Evolutionary conservation across 2,329 filamentous ascomycete species (phyloP).

Genomic region (Graphiopsis chlorocephala): DNA sequence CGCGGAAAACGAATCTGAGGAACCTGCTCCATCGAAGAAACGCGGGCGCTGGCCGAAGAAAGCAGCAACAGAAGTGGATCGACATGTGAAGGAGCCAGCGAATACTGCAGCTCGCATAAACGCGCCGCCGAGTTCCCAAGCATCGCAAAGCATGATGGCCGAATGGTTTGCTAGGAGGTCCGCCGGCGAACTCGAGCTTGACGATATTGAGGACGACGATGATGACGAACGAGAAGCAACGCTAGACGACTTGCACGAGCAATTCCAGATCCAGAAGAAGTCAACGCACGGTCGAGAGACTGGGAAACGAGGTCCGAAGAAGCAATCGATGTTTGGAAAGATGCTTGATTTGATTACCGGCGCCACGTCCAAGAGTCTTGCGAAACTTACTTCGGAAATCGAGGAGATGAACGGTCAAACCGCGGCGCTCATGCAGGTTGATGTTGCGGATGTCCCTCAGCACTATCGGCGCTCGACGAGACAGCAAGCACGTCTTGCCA

Average conservation of each 20-base stretch:
- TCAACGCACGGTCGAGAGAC: not conserved
- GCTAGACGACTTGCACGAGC: not conserved
- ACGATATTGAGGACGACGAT: not conserved
- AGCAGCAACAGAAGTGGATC: not conserved
- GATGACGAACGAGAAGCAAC: not conserved
- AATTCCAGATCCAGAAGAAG: not conserved
- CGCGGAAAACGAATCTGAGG: not conserved
- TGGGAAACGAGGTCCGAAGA: not conserved
- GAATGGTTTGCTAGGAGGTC: slow-evolving; percentile 13
- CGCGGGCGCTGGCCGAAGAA: slow-evolving; percentile 13
- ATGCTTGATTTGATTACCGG: not conserved
- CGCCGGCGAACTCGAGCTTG: slow-evolving; percentile 18
- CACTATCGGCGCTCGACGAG: not conserved
- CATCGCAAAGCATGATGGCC: slow-evolving; percentile 12
- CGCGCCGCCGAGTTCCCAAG: not conserved
- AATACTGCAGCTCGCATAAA: not conserved
- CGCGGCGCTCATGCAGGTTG: slow-evolving; percentile 4
- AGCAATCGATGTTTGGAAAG: not conserved
- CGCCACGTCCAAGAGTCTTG: not conserved
- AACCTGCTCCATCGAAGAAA: not conserved
- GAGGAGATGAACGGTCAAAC: slow-evolving; percentile 7
- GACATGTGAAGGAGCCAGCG: not conserved
- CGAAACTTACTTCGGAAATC: slow-evolving; percentile 3
- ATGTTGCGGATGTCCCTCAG: slow-evolving; percentile 4
- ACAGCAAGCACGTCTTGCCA: not conserved